Evolutionary conservation across 257 asterid genomes (phyloP).

Genomic region (Solanum etuberosum): DNA sequence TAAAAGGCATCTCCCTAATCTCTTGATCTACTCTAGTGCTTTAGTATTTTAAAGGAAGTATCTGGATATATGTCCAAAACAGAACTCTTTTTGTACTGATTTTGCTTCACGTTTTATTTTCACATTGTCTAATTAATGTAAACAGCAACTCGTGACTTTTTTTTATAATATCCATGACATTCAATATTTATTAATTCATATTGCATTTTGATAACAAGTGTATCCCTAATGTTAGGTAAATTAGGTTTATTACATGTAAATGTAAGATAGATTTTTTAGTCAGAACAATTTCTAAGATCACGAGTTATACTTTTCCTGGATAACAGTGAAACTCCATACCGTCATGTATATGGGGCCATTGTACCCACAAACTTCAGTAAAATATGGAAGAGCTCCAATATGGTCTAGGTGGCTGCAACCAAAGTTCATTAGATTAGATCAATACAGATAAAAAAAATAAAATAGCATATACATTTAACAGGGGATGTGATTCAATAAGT

Average conservation of each 20-base stretch:
- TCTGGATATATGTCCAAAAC: not conserved
- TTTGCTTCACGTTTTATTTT: not conserved
- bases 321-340: conserved; percentile 21
- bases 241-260: not conserved
- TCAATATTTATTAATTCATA: not conserved
- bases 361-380: conserved; percentile 92
- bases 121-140: not conserved
- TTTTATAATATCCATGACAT: not conserved
- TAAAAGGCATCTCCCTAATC: not conserved
- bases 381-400: conserved; percentile 93
- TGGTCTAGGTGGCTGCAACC: conserved; percentile 73
- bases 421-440: not conserved
- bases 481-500: not conserved
- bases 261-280: not conserved
- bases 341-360: conserved; percentile 97
- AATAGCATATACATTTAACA: not conserved
- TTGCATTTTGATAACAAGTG: not conserved
- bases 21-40: not conserved
- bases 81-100: not conserved
- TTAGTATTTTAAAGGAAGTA: not conserved
- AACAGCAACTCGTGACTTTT: not conserved
- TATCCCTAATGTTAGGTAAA: not conserved
- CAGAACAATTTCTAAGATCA: not conserved
- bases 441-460: not conserved
- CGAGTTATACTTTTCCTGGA: not conserved